Base-by-base conservation (phyloP, 2,329 filamentous ascomycete species). In the Diaporthe citrichinensis region DNA sequence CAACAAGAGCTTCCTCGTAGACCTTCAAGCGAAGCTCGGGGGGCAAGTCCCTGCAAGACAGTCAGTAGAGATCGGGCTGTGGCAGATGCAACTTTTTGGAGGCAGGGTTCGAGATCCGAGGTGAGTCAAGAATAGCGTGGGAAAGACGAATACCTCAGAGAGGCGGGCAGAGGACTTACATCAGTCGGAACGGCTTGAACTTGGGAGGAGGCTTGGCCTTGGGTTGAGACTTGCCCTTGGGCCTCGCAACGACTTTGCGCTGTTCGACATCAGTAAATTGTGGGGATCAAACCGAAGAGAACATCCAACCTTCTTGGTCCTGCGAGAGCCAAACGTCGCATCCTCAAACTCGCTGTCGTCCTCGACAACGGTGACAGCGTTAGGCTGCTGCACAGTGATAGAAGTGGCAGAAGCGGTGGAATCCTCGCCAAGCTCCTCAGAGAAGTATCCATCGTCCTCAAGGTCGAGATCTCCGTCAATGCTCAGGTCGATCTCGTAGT, bases 161-260 rank as follows among this genome's bases (percentile, higher is more conserved):
- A 23, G 25, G 12, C 23, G 15, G 15, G 39, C 3, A 28, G 23
- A 51, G n/a, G 14, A n/a, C 55, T 72, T 34, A 72, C 69, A 72
- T 61, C 41, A 72, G 55, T 61, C 55, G 69, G 69, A 72, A 72
- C 2, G 69, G 69, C 69, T 28, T 51, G 55, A 51, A 61, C 46
- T 71, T 59, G 41, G 69, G 69, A 17, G 53, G 39, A 10, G 20
- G 69, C 25, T 72, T 72, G 36, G n/a, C 14, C 55, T 49, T 46
- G 28, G 61, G 12, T 20, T 71, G 51, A 20, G 39, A 9, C 23
- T 28, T 57, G 25, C 25, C 55, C 20, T 51, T 51, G 20, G 12
- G 12, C 46, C n/a, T 61, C 44, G 17, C 20, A 8, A 31, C 9
- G 57, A 49, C 6, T n/a, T 39, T 72, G 31, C 46, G 55, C 46